Base-by-base conservation (phyloP, 371 early-diverging fungal species). In the Mucor piriformis region DNA sequence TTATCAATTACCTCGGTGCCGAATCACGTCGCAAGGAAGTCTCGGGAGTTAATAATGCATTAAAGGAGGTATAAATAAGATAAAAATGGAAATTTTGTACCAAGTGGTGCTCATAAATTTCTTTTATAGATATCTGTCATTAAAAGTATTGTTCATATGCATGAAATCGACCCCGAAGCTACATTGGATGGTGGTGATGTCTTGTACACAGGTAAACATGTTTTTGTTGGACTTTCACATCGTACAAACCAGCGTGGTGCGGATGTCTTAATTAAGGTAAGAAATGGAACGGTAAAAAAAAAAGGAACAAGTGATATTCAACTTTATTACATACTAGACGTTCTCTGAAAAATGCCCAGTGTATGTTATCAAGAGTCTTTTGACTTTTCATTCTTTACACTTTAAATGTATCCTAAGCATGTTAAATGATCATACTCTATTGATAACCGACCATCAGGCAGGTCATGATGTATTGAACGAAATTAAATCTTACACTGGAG, bases 131-230 rank as follows among this genome's bases (percentile, higher is more conserved):
- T 57, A 42, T 56, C 64, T 44, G 43, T 25, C 20, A 57, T 66
- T 32, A 57, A 64, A 47, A 57, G 38, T 10, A 61, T 63, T 34
- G 59, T 63, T 48, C 43, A 55, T 49, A 63, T 72, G 62, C 54
- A 57, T 34, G 48, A 52, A 20, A 57, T 64, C 35, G 60, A 64
- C 24, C 65, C 63, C 7, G 42, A 61, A 6, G 72, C 69, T 32
- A 58, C 50, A 7, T 53, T 74, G 54, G 75, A 74, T 55, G 75
- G 75, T 27, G 75, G 69, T 15, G 75, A 74, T 56, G 72, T 72
- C 6, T 29, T 74, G 6, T 71, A 53, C 35, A 66, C 72, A 18
- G 75, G 71, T 24, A 54, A 49, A 10, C 62, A 74, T 34, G 21
- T 74, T 34, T 71, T 71, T 24, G 67, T 72, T 32, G 75, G 75